Evolutionary conservation across 2,329 filamentous ascomycete genomes (phyloP).

Genomic region (Neofusicoccum kwambonambiense): DNA sequence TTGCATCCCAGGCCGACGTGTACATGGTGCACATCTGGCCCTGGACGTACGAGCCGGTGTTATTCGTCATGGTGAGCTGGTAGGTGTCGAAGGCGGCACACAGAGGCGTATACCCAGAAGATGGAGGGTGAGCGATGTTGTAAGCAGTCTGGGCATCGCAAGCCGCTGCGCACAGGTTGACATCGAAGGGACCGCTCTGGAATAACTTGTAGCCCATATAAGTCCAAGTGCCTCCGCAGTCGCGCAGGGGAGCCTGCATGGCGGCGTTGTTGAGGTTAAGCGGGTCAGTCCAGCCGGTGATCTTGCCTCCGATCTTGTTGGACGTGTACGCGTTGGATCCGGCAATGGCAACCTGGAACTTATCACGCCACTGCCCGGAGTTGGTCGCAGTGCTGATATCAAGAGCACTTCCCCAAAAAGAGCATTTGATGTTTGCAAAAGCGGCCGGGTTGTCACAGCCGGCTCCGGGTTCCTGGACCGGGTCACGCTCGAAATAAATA

Average conservation of each 20-base stretch:
- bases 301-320: neutral
- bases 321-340: slow-evolving; percentile 24
- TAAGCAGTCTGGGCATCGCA: slow-evolving; percentile 22
- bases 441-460: slow-evolving; percentile 22
- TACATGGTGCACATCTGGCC: slow-evolving; percentile 25
- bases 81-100: slow-evolving; percentile 37
- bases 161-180: slow-evolving; percentile 28
- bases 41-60: slow-evolving; percentile 15
- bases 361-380: slow-evolving; percentile 24
- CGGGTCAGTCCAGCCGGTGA: slow-evolving; percentile 17
- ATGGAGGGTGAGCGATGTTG: slow-evolving; percentile 1
- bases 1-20: neutral
- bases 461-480: slow-evolving; percentile 17
- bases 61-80: slow-evolving; percentile 26
- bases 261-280: slow-evolving; percentile 24
- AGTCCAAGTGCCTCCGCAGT: slow-evolving; percentile 21
- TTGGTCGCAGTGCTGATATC: slow-evolving; percentile 25
- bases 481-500: slow-evolving; percentile 25
- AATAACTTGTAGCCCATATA: slow-evolving; percentile 29
- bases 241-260: slow-evolving; percentile 28
- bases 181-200: slow-evolving; percentile 29
- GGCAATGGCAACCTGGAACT: slow-evolving; percentile 23
- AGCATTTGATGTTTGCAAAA: slow-evolving; percentile 25
- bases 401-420: slow-evolving; percentile 30
- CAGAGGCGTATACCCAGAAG: neutral